Evolutionary conservation across 208 protist genomes (phyloP).

Genomic region (Blastocrithidia nonstop): DNA sequence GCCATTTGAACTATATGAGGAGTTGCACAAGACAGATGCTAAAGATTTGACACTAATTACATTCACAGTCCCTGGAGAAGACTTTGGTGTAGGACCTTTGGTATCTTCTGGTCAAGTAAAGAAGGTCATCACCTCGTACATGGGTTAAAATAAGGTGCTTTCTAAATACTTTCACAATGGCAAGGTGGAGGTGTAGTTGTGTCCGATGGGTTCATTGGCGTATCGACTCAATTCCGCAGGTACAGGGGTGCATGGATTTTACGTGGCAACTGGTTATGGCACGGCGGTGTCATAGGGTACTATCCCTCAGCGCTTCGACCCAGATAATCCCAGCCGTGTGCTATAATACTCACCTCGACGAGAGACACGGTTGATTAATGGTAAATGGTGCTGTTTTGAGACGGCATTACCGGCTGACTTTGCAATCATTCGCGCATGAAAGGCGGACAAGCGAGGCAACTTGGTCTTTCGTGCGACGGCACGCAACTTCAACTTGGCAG

Average conservation of each 20-base stretch:
- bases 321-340: too few relatives aligned
- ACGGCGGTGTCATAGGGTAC: conserved; percentile 65
- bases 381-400: conserved; percentile 80
- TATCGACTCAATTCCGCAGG: conserved; percentile 83
- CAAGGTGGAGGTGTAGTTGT: conserved; percentile 89
- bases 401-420: conserved; percentile 82
- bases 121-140: conserved; percentile 80
- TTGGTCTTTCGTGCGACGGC: conserved; percentile 73
- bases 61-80: conserved; percentile 84
- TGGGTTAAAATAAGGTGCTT: conserved; percentile 90
- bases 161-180: conserved; percentile 81
- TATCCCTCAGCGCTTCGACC: conserved; percentile 87
- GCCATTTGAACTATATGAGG: conserved; percentile 77
- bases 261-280: conserved; percentile 85
- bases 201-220: conserved; percentile 89
- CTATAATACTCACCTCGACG: conserved; percentile 32
- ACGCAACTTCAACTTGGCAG: conserved; percentile 85
- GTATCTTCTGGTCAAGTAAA: conserved; percentile 52
- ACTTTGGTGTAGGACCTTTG: conserved; percentile 86
- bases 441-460: conserved; percentile 71
- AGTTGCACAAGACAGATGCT: conserved; percentile 41
- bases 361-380: conserved; percentile 73
- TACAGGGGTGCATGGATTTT: conserved; percentile 91
- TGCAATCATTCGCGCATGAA: conserved; percentile 85
- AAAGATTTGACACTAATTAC: conserved; percentile 81